These are phyloP conservation scores for Cenchrus americanus DNA, from an alignment of 176 grass and related monocot genomes.

Conservation along the genomic window DNA sequence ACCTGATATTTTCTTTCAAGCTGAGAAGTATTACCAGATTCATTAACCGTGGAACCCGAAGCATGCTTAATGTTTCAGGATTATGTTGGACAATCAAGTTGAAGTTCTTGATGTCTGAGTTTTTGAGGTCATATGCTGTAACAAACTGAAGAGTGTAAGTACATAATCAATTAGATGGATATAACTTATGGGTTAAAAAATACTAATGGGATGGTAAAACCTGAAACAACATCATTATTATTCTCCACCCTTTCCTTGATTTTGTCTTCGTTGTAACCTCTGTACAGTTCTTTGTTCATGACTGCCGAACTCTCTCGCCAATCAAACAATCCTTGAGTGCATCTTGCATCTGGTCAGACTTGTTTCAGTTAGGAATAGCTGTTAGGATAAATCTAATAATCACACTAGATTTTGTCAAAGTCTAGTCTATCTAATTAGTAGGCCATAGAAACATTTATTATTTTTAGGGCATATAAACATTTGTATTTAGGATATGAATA, in stretches of 20 bases:
- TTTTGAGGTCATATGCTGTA: conserved; percentile 57
- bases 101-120: conserved; percentile 31
- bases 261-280: conserved; percentile 16
- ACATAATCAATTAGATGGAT: background rate
- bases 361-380: conserved; percentile 23
- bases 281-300: conserved; percentile 50
- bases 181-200: background rate
- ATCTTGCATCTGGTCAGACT: conserved; percentile 41
- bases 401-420: background rate
- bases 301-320: conserved; percentile 40
- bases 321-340: conserved; percentile 38
- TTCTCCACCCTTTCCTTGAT: background rate
- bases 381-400: conserved; percentile 1
- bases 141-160: conserved; percentile 32
- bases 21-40: conserved; percentile 43
- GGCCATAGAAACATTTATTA: too few relatives aligned
- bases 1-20: background rate
- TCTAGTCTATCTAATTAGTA: background rate
- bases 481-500: background rate
- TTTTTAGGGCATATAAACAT: too few relatives aligned
- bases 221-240: conserved; percentile 39
- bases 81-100: conserved; percentile 44
- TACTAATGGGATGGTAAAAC: conserved; percentile 23
- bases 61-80: background rate
- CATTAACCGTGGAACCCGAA: conserved; percentile 36